Conservation (phyloP, 805 yeast genomes). For the Scheffersomyces stipitis region DNA sequence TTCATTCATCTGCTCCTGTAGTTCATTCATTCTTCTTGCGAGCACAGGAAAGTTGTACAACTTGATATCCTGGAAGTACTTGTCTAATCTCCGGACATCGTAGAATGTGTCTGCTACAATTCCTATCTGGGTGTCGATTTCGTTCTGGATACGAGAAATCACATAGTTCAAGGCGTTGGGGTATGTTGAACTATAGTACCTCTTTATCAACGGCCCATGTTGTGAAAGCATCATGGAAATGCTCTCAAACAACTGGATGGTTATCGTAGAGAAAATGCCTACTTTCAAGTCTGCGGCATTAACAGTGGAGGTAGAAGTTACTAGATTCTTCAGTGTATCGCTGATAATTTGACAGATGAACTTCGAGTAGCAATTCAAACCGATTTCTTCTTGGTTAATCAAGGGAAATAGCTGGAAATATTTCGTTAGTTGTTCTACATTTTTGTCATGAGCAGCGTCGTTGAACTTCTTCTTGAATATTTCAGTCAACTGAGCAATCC, state of each 20-base stretch:
- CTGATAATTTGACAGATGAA: constrained; percentile 85
- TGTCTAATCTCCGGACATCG: constrained; percentile 65
- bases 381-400: constrained; percentile 67
- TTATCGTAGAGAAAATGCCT: constrained; percentile 59
- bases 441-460: constrained; percentile 62
- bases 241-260: constrained; percentile 74
- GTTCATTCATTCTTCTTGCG: constrained; percentile 11
- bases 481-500: constrained; percentile 58
- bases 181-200: constrained; percentile 60
- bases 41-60: constrained; percentile 43
- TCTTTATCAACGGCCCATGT: constrained; percentile 75
- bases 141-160: constrained; percentile 73
- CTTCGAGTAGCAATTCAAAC: constrained; percentile 77
- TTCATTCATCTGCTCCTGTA: constrained; percentile 9
- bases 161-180: constrained; percentile 60
- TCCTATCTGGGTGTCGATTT: constrained; percentile 91
- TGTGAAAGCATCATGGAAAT: constrained; percentile 82
- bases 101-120: constrained; percentile 82
- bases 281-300: constrained; percentile 24
- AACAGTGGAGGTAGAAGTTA: constrained; percentile 40
- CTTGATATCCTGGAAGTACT: constrained; percentile 53
- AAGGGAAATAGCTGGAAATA: constrained; percentile 88
- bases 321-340: constrained; percentile 68
- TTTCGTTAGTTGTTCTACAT: constrained; percentile 69
- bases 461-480: constrained; percentile 64